These are phyloP conservation scores for Juncus effusus DNA, from an alignment of 176 grass and related monocot species.

Conservation along the genomic window DNA sequence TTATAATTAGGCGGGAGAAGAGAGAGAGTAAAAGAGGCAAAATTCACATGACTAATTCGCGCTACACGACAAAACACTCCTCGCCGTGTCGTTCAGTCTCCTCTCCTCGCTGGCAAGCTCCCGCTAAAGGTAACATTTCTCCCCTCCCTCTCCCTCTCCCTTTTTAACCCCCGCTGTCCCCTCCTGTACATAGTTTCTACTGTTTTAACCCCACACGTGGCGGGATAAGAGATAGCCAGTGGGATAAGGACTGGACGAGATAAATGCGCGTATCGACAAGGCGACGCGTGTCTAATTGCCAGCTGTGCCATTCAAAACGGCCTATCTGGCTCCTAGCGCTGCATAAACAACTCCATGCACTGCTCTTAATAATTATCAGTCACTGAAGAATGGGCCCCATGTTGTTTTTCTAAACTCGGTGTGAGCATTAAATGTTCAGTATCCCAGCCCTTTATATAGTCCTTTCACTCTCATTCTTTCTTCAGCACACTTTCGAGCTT, in stretches of 20 bases:
- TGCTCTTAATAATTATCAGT: background rate
- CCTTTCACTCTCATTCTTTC: background rate
- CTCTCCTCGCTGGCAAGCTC: constrained; percentile 22
- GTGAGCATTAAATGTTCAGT: constrained; percentile 1
- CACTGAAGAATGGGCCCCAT: background rate
- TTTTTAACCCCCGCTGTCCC: background rate
- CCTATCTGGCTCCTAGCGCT: constrained; percentile 11
- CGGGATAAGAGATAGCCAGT: too few species aligned
- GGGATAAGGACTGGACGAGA: too few species aligned
- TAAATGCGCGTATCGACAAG: background rate
- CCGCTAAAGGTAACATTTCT: constrained; percentile 13
- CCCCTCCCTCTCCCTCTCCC: background rate
- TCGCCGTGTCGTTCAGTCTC: constrained; percentile 3
- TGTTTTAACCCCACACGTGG: background rate
- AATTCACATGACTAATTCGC: constrained; percentile 17
- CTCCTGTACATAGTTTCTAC: background rate
- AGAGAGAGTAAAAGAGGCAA: constrained; percentile 15
- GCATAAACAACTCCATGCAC: background rate
- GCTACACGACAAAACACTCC: constrained; percentile 17
- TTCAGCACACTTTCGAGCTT: too few species aligned
- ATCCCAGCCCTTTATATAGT: background rate
- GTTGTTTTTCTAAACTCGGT: background rate
- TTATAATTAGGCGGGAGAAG: background rate
- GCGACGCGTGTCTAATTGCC: constrained; percentile 23
- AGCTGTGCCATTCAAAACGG: constrained; percentile 23